Evolutionary conservation across 169 alveolate genomes (phyloP), one percentile per base, ranked within the genome.

Genomic region (Plasmodium cynomolgi): DNA sequence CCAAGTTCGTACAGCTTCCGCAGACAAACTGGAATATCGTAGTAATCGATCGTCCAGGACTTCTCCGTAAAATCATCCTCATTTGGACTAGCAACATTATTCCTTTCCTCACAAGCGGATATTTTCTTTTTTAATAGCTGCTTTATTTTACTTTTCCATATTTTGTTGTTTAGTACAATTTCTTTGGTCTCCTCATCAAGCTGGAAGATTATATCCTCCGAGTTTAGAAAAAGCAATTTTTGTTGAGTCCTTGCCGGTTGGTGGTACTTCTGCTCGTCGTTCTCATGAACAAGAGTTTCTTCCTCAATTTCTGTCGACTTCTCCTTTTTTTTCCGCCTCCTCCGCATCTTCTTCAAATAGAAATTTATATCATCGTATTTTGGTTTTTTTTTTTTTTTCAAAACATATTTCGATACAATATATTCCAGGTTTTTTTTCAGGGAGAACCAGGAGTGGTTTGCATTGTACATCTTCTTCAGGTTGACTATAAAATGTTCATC

Each of bases 91-190:
- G 31, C 44, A 17, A 13, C 73, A 90, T 72, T 44, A 13, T 17
- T 80, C 54, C 26, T 31, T n/a, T n/a, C 68, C 41, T 50, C 71
- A 23, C 33, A 13, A 2, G 47, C 29, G 34, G 68, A 9, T 13
- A 15, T 62, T 79, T 20, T 54, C 54, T 62, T 79, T 90, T 80
- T 85, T 62, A 90, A 41, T 39, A 90, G 31, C 8, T 29, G 13
- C 82, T 90, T 90, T 90, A 90, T 90, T 80, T 90, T 90, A 8
- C 73, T 56, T 39, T 90, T 90, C 94, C 94, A 90, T 9, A 23
- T 26, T 68, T 90, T 90, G 37, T 11, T 20, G 83, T 90, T 90
- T 90, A 90, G 34, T 23, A 23, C 31, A 90, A 17, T 81, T 90
- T 80, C 77, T 15, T 90, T 68, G 44, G 68, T 56, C 54, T 80